Base-by-base conservation (phyloP, 768 basidiomycete species). In the Leccinum broughii region DNA sequence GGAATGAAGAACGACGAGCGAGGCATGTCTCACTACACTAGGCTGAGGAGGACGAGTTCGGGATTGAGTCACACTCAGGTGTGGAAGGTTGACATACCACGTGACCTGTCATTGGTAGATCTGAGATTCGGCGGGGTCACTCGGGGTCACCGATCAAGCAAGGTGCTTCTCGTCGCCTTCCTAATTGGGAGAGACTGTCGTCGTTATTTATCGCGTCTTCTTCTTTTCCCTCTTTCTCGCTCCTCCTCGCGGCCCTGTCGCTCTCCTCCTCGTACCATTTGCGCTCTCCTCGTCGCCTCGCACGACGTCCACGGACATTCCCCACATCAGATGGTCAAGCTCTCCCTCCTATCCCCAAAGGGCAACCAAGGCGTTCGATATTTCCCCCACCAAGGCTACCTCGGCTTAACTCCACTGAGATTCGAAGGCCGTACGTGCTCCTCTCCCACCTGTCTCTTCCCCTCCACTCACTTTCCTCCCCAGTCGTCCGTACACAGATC, bases 341-440 rank as follows among this genome's bases (percentile, higher is more conserved):
- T 92, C 68, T 71, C 80, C 66, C 82, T 93, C 68, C 72, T 81
- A 78, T 87, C 88, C 58, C 74, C 84, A 62, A 86, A 85, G 78
- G 88, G 87, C 68, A 91, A 90, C 74, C 78, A 84, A 64, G 84
- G 84, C 62, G 79, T 83, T 59, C 82, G 85, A 57, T 88, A 82
- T 75, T 93, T 90, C 74, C 92, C 92, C 54, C 78, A 85, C 79
- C 75, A 77, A 57, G 92, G 92, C 70, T 88, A 85, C 76, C 86
- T 93, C 64, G 92, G 90, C 64, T 81, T 94, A 69, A 92, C 90
- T 49, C 85, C 88, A 58, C 78, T 93, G 76, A 84, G 82, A 68
- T 83, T 92, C 67, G 88, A 92, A 77, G 92, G 92, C 73, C 74
- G 88, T 87, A 59, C 66, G 85, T 81, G 20, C 51, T 48, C 50